Percentiles rank a stretch among this genome's conserved stretches.
Conservation (phyloP, 768 basidiomycete genomes). For the Rubroboletus satanas region DNA sequence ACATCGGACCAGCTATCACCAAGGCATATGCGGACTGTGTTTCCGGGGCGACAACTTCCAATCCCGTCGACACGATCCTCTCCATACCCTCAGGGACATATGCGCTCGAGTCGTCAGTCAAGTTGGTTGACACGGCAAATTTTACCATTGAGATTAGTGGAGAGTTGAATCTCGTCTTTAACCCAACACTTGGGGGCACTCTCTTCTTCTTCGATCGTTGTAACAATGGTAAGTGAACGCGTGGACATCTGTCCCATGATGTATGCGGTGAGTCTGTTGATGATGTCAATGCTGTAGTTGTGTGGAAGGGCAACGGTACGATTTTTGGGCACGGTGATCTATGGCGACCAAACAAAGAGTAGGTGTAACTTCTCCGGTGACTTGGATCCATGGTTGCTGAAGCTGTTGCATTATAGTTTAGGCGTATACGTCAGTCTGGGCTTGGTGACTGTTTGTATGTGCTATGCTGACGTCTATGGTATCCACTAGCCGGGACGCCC, state of each 20-base stretch:
- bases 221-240: neutral
- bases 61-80: conserved; percentile 2
- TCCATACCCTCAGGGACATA: conserved; percentile 6
- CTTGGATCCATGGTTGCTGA: neutral
- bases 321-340: conserved; percentile 8
- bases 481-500: neutral
- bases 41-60: neutral
- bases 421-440: neutral
- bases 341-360: neutral
- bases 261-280: neutral
- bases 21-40: conserved; percentile 3
- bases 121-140: neutral
- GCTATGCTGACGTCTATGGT: neutral
- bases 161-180: neutral
- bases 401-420: neutral
- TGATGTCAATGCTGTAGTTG: neutral
- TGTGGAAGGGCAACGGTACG: conserved; percentile 5
- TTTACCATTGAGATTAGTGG: conserved; percentile 6
- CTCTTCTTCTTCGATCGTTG: conserved; percentile 6
- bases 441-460: neutral
- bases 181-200: neutral
- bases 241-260: neutral
- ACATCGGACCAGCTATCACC: conserved; percentile 3
- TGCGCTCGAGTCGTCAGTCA: neutral
- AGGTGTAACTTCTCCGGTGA: neutral